These are phyloP conservation scores for Fistulifera solaris DNA, from an alignment of 108 stramenopile species.

Conservation along the genomic window DNA sequence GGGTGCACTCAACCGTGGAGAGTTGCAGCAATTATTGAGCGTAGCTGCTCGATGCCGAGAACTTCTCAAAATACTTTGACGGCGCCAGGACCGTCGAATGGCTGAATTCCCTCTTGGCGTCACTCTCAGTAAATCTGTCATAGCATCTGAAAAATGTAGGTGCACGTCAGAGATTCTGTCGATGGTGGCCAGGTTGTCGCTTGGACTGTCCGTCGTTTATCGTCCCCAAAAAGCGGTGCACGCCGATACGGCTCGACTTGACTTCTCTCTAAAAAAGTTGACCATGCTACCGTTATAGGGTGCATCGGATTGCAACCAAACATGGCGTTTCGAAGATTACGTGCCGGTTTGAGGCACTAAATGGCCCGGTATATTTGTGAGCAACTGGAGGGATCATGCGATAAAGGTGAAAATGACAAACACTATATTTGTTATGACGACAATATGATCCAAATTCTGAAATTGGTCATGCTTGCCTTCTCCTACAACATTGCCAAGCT, in stretches of 20 bases:
- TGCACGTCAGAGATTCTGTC: constrained; percentile 90
- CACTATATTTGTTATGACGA: constrained; percentile 48
- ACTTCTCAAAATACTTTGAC: constrained; percentile 97
- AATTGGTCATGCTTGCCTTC: constrained; percentile 94
- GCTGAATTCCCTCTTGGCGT: constrained; percentile 99
- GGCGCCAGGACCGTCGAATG: constrained; percentile 95
- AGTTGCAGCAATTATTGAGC: constrained; percentile 98
- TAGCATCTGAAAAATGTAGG: constrained; percentile 90
- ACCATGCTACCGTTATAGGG: constrained; percentile 97
- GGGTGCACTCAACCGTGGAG: constrained; percentile 98
- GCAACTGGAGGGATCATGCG: constrained; percentile 95
- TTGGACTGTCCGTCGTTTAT: constrained; percentile 91
- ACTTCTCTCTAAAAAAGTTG: constrained; percentile 97
- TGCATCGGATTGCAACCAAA: constrained; percentile 84
- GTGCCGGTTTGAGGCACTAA: constrained; percentile 90
- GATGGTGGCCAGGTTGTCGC: constrained; percentile 92
- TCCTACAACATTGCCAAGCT: constrained; percentile 95
- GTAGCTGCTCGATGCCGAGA: constrained; percentile 98
- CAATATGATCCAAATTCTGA: constrained; percentile 73
- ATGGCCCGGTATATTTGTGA: constrained; percentile 96
- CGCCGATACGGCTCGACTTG: constrained; percentile 93
- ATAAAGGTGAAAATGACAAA: constrained; percentile 94
- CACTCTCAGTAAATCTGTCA: constrained; percentile 92
- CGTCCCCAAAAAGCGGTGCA: constrained; percentile 95
- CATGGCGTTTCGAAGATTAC: constrained; percentile 99